A percentile compares a stretch with the other conserved stretches of the same genome.
Conservation (phyloP, 345 rosid genomes). For the Angophora floribunda region DNA sequence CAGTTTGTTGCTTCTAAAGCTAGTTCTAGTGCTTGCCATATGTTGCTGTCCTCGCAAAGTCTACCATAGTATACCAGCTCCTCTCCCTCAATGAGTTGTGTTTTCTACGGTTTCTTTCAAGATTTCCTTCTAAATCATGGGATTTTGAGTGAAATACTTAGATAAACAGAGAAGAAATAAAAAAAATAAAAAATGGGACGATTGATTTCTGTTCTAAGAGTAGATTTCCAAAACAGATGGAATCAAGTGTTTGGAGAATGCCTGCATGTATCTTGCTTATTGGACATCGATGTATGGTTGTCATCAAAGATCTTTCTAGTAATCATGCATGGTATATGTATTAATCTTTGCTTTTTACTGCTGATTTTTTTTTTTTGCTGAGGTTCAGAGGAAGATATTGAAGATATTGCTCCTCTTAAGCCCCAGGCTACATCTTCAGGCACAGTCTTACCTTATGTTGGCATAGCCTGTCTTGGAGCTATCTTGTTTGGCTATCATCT, state of each 20-base stretch:
- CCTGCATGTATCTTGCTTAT: neutral
- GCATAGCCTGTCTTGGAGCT: constrained; percentile 96
- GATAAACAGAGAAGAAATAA: neutral
- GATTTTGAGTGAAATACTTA: neutral
- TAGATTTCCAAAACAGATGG: neutral
- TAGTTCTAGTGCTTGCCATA: neutral
- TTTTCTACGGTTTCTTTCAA: neutral
- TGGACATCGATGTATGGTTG: neutral
- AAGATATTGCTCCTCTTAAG: constrained; percentile 39
- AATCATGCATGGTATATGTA: neutral
- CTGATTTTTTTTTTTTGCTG: neutral
- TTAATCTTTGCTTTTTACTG: neutral
- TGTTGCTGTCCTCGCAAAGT: neutral
- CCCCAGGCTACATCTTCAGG: constrained; percentile 53
- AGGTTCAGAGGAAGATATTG: constrained; percentile 56
- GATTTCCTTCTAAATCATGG: neutral
- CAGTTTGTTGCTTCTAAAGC: neutral
- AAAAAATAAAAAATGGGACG: neutral
- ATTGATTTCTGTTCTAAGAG: neutral
- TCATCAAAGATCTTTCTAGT: neutral
- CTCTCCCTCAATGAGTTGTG: neutral
- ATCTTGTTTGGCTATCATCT: constrained; percentile 93
- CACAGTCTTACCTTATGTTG: constrained; percentile 78
- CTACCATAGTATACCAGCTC: too few species aligned
- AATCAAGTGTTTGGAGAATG: neutral